phyloP scores from a whole-genome alignment of 1,139 yeast genomes.

The Debaryomyces robertsiae region DNA sequence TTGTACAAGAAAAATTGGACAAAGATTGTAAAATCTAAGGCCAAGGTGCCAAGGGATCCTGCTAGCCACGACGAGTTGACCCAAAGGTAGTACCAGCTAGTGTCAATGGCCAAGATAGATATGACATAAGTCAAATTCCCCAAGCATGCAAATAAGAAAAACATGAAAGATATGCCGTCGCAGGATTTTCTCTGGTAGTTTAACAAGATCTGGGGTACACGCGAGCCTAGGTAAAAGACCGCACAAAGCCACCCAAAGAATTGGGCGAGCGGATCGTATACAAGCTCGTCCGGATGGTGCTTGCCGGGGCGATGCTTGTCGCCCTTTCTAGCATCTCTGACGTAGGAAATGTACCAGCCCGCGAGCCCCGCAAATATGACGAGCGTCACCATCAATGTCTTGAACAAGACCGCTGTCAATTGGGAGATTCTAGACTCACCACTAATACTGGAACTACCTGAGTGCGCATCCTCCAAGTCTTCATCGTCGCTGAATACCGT shows the following conservation, averaged over 20 bases:
- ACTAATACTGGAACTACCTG: neutral
- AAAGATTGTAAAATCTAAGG: constrained; percentile 82
- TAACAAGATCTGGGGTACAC: constrained; percentile 85
- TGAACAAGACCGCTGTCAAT: constrained; percentile 40
- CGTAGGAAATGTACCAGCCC: constrained; percentile 81
- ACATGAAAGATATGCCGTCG: constrained; percentile 90
- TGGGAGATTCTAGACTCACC: constrained; percentile 18
- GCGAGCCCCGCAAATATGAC: constrained; percentile 77
- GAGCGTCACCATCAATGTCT: constrained; percentile 62
- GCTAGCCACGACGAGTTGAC: constrained; percentile 91
- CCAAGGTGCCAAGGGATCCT: constrained; percentile 87
- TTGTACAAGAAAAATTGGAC: constrained; percentile 84
- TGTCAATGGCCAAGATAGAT: constrained; percentile 76
- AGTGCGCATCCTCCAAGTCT: constrained; percentile 15
- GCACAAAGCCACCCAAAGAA: constrained; percentile 93
- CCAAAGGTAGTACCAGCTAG: constrained; percentile 66
- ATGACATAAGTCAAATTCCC: constrained; percentile 90
- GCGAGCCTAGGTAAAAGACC: constrained; percentile 76
- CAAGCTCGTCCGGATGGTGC: constrained; percentile 39
- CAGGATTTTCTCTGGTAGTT: constrained; percentile 85
- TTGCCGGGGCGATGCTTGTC: constrained; percentile 34
- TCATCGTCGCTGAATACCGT: constrained; percentile 11
- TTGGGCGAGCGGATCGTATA: constrained; percentile 79
- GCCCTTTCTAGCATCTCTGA: constrained; percentile 29
- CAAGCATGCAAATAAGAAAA: constrained; percentile 88